Conservation (phyloP, 768 basidiomycete species). For the Amanita brunnescens region DNA sequence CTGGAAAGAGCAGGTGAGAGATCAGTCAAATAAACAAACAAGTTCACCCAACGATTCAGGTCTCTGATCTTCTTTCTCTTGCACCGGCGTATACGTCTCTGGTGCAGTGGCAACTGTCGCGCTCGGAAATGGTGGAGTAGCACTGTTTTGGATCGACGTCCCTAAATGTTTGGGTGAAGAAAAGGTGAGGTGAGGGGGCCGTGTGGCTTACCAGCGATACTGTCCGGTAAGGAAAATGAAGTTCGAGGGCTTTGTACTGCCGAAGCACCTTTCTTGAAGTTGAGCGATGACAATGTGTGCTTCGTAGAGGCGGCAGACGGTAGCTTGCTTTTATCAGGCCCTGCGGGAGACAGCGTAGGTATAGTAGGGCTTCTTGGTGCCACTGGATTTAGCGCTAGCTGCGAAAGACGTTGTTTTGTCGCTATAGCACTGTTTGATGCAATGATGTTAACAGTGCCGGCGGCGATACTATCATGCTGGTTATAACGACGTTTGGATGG, state of each 20-base stretch:
- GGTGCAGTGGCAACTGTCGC: not conserved
- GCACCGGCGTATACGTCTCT: not conserved
- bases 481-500: constrained; percentile 14
- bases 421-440: constrained; percentile 29
- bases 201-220: not conserved
- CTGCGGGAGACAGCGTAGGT: constrained; percentile 8
- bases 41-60: not conserved
- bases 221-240: not conserved
- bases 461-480: constrained; percentile 16
- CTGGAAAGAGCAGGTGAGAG: too few species aligned
- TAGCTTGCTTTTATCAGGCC: constrained; percentile 1
- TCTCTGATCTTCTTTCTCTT: not conserved
- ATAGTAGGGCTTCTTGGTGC: constrained; percentile 25
- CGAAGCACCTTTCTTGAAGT: constrained; percentile 32
- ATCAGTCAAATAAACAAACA: not conserved
- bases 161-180: not conserved
- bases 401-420: constrained; percentile 43
- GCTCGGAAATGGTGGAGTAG: not conserved
- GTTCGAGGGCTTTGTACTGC: not conserved
- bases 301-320: constrained; percentile 7
- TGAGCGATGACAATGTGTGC: constrained; percentile 17
- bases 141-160: not conserved
- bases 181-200: not conserved
- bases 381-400: constrained; percentile 27
- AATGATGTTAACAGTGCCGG: constrained; percentile 9